Evolutionary conservation across 306 rosid genomes (phyloP), one percentile per base, ranked within the genome.

Genomic region (Herpetospermum pedunculosum): DNA sequence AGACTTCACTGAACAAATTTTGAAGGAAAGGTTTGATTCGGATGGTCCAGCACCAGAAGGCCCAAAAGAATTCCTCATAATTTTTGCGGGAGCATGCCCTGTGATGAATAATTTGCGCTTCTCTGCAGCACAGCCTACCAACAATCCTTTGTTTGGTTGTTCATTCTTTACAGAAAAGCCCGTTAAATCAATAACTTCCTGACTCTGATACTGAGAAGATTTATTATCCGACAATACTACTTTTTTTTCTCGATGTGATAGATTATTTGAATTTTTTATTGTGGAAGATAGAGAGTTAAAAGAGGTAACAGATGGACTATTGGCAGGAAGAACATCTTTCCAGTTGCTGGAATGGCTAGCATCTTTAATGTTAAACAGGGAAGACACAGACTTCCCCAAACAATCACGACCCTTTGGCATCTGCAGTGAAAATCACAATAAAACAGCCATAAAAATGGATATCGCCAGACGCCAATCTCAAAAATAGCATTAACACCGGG

Each of bases 241-340:
- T 28, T 77, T 85, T 75, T 79, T 82, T 58, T 57, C 85, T 54
- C 52, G 77, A 70, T 78, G 8, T 8, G 29, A 55, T 74, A 59
- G 46, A 52, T 77, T 80, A 52, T 77, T 80, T 74, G 87, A 80
- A 79, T 52, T 69, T 54, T 85, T 80, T 71, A 73, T 49, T 44
- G 69, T 75, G 70, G 75, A 79, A 82, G 76, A 73, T 63, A 77
- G 80, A 70, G 82, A 80, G 73, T 78, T 81, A 76, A 63, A 84
- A 49, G 84, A 83, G 77, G 88, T 80, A 60, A 87, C 86, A 76
- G 96, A 83, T 43, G 97, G 83, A 73, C 85, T 91, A 75, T 93
- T 93, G 64, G 98, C 98, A 50, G 98, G 97, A 75, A 85, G 80
- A 72, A 89, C 77, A 79, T 88, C 77, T 67, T 81, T 84, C 75